phyloP scores from a whole-genome alignment of 768 basidiomycete species.

The Vararia minispora region DNA sequence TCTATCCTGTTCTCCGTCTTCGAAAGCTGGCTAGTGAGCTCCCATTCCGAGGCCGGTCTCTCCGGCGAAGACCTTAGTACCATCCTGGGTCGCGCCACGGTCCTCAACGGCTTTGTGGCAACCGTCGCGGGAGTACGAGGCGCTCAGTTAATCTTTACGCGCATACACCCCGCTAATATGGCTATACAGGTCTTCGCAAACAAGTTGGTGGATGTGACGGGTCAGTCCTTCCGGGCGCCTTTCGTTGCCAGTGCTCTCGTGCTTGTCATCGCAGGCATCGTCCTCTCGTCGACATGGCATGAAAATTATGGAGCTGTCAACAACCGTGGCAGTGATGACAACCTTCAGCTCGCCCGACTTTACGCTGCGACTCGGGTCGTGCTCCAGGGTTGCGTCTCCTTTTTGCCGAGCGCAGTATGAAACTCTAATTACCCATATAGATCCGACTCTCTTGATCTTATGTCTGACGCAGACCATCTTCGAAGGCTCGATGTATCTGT shows the following conservation, averaged over 20 bases:
- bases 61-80: constrained; percentile 47
- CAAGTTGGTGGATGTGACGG: constrained; percentile 41
- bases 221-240: constrained; percentile 42
- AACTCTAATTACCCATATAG: too few relatives aligned
- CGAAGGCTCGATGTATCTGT: constrained; percentile 79
- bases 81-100: constrained; percentile 64
- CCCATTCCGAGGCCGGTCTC: constrained; percentile 39
- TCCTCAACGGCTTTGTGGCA: constrained; percentile 66
- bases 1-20: constrained; percentile 69
- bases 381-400: constrained; percentile 37
- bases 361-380: constrained; percentile 49
- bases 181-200: constrained; percentile 23
- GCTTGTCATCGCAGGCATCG: constrained; percentile 41
- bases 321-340: constrained; percentile 22
- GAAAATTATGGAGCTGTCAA: constrained; percentile 57
- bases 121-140: constrained; percentile 53
- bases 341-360: constrained; percentile 43
- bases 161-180: too few relatives aligned
- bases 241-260: constrained; percentile 54
- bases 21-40: constrained; percentile 68
- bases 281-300: constrained; percentile 47
- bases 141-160: not conserved
- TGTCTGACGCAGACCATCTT: constrained; percentile 73
- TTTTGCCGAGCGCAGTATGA: too few relatives aligned
- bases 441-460: constrained; percentile 49